A percentile compares a stretch with the other conserved stretches of the same genome.
These are phyloP conservation scores for Curvularia hawaiiensis DNA, from an alignment of 2,329 filamentous ascomycete genomes.

Conservation along the genomic window DNA sequence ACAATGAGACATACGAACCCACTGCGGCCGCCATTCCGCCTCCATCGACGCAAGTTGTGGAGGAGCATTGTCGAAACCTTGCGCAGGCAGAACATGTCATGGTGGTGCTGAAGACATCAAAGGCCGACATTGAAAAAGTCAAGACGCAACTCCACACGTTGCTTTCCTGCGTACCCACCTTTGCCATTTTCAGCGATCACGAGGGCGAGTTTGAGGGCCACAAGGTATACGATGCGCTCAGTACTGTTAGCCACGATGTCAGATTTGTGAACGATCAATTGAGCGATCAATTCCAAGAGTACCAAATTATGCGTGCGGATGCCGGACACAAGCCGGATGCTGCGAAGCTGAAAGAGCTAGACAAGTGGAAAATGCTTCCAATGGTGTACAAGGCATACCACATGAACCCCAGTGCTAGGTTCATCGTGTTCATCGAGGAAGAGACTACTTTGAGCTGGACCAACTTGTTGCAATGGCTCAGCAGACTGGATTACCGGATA, in stretches of 20 bases:
- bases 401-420: slow-evolving; percentile 34
- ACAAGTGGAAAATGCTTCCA: slow-evolving; percentile 65
- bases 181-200: slow-evolving; percentile 64
- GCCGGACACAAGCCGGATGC: slow-evolving; percentile 48
- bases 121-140: slow-evolving; percentile 62
- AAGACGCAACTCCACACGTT: slow-evolving; percentile 61
- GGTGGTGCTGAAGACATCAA: slow-evolving; percentile 63
- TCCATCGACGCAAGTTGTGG: slow-evolving; percentile 7
- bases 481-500: slow-evolving; percentile 47
- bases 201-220: slow-evolving; percentile 58
- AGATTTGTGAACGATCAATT: slow-evolving; percentile 54
- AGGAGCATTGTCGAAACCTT: slow-evolving; percentile 33
- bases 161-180: slow-evolving; percentile 60
- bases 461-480: slow-evolving; percentile 48
- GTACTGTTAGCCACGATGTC: slow-evolving; percentile 45
- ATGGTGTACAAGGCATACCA: slow-evolving; percentile 58
- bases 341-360: slow-evolving; percentile 56
- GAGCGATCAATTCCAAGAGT: slow-evolving; percentile 58
- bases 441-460: slow-evolving; percentile 45
- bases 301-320: slow-evolving; percentile 54
- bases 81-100: slow-evolving; percentile 56
- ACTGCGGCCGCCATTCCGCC: slow-evolving; percentile 5
- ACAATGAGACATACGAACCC: background rate
- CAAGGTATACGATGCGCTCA: slow-evolving; percentile 57
- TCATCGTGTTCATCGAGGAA: slow-evolving; percentile 45